Conservation (phyloP, 2,329 filamentous ascomycete species). For the Ophioceras dolichostomum region DNA sequence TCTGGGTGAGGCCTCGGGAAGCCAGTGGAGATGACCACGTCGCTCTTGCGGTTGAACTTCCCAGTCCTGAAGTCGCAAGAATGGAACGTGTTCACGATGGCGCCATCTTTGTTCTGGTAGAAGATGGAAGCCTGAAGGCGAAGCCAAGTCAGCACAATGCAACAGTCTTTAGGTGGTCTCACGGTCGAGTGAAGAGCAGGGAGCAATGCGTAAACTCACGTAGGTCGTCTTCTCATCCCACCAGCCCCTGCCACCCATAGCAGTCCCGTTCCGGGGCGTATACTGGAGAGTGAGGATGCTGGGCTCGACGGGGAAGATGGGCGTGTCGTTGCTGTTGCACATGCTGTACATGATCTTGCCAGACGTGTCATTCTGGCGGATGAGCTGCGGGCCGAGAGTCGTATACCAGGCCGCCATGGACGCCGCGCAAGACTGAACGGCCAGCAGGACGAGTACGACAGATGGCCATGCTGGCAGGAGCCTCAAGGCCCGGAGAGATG, state of each 20-base stretch:
- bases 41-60: constrained; percentile 16
- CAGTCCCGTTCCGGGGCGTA: constrained; percentile 19
- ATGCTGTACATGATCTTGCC: constrained; percentile 21
- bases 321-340: constrained; percentile 22
- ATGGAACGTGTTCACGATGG: constrained; percentile 19
- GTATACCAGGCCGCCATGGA: constrained; percentile 23
- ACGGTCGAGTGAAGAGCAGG: not conserved
- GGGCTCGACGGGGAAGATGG: constrained; percentile 19
- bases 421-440: constrained; percentile 6
- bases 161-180: too few relatives aligned
- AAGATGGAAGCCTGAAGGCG: constrained; percentile 25
- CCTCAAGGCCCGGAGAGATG: too few relatives aligned
- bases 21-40: constrained; percentile 16
- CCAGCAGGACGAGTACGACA: constrained; percentile 6
- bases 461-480: too few relatives aligned
- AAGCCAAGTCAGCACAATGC: not conserved
- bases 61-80: constrained; percentile 22
- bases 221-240: constrained; percentile 13
- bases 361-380: constrained; percentile 22
- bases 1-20: constrained; percentile 12
- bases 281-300: constrained; percentile 13
- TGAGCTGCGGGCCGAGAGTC: constrained; percentile 17
- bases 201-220: too few relatives aligned
- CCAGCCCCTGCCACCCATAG: constrained; percentile 22
- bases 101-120: constrained; percentile 16